Percentiles rank a stretch among this genome's conserved stretches.
Evolutionary conservation across 352 stramenopile species (phyloP).

Genomic region (Phytophthora ramorum): DNA sequence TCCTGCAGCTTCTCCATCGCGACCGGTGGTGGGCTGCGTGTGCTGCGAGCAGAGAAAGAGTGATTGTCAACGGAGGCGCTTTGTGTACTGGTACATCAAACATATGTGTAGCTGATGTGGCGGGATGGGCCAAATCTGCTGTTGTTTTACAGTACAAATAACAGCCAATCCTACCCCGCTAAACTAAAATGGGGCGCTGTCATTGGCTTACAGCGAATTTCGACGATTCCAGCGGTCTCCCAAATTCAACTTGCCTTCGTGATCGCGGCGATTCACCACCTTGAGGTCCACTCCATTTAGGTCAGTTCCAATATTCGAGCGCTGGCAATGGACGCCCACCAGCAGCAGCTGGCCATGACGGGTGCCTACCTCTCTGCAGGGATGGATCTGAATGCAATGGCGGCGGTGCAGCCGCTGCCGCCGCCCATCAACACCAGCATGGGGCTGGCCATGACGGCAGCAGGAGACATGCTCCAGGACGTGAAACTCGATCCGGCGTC

Average conservation of each 20-base stretch:
- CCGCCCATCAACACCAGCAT: slow-evolving; percentile 20
- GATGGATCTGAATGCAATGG: slow-evolving; percentile 31
- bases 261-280: slow-evolving; percentile 38
- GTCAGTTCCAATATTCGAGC: slow-evolving; percentile 22
- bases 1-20: slow-evolving; percentile 91
- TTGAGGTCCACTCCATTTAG: slow-evolving; percentile 6
- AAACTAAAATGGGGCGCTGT: background rate
- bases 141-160: slow-evolving; percentile 12
- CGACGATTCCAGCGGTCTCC: background rate
- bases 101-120: slow-evolving; percentile 5
- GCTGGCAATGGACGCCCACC: slow-evolving; percentile 31
- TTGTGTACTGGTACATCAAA: slow-evolving; percentile 8
- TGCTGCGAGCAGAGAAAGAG: background rate
- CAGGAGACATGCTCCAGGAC: slow-evolving; percentile 17
- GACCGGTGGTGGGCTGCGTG: slow-evolving; percentile 9
- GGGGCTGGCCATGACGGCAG: slow-evolving; percentile 22
- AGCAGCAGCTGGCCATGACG: slow-evolving; percentile 19
- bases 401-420: slow-evolving; percentile 26
- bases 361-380: slow-evolving; percentile 15
- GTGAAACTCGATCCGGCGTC: slow-evolving; percentile 32
- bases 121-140: slow-evolving; percentile 22
- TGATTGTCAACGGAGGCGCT: slow-evolving; percentile 18
- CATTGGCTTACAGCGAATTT: slow-evolving; percentile 6
- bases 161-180: slow-evolving; percentile 8
- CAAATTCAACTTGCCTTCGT: slow-evolving; percentile 46